Percentiles rank a stretch among this genome's conserved stretches.
Conservation (phyloP, 2,329 filamentous ascomycete genomes). For the Zymoseptoria brevis region DNA sequence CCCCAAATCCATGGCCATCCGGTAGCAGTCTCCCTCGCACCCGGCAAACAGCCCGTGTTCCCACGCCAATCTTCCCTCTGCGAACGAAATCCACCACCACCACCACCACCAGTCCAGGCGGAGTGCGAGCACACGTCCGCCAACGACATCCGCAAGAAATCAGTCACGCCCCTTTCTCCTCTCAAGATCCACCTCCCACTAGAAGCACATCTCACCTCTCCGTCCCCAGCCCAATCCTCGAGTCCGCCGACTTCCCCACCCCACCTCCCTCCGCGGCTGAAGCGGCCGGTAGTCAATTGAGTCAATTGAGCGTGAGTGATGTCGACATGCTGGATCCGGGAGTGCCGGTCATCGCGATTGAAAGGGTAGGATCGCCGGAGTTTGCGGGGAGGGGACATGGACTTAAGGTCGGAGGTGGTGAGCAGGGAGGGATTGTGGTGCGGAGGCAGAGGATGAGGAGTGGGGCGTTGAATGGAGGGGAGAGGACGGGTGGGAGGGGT, state of each 20-base stretch:
- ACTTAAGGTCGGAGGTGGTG: neutral
- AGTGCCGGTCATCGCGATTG: constrained; percentile 19
- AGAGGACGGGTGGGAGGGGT: constrained; percentile 1
- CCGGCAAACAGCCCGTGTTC: constrained; percentile 14
- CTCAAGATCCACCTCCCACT: constrained; percentile 20
- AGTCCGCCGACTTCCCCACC: constrained; percentile 31
- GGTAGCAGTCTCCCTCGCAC: neutral
- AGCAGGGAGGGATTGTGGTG: constrained; percentile 15
- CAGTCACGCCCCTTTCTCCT: neutral
- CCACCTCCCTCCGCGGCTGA: constrained; percentile 28
- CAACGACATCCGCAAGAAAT: constrained; percentile 26
- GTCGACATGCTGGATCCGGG: constrained; percentile 28
- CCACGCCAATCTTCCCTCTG: constrained; percentile 20
- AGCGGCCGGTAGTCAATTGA: constrained; percentile 29
- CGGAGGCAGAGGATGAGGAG: constrained; percentile 30
- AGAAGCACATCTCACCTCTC: constrained; percentile 20
- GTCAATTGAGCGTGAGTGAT: constrained; percentile 30
- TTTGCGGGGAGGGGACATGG: neutral
- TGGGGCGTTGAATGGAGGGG: constrained; percentile 24
- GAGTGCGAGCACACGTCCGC: constrained; percentile 21
- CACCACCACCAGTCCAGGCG: neutral
- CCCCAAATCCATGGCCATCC: neutral
- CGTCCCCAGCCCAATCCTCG: constrained; percentile 27
- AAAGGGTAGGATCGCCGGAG: constrained; percentile 14
- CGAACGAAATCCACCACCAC: neutral